phyloP scores from a whole-genome alignment of 2,329 filamentous ascomycete genomes.

The Colletotrichum sidae region DNA sequence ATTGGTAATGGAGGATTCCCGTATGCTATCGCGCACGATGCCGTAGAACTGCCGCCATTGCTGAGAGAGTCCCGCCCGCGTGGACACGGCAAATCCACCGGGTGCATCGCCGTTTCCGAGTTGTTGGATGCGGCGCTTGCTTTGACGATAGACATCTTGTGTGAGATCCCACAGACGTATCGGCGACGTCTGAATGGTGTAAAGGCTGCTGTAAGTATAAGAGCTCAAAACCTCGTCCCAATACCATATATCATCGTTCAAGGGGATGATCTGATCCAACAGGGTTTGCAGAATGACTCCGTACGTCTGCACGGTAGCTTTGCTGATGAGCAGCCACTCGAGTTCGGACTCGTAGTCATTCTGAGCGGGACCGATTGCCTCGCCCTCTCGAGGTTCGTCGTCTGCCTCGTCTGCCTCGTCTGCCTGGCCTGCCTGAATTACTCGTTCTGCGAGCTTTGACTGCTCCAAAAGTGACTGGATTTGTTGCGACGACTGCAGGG shows the following conservation, averaged over 20 bases:
- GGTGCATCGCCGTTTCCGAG: constrained; percentile 39
- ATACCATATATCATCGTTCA: constrained; percentile 92
- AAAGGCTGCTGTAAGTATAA: constrained; percentile 81
- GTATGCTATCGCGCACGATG: constrained; percentile 80
- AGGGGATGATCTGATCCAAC: constrained; percentile 82
- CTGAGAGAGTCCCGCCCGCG: constrained; percentile 55
- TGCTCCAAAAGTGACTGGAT: constrained; percentile 73
- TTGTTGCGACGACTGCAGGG: constrained; percentile 69
- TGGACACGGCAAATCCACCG: constrained; percentile 49
- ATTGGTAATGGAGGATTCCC: constrained; percentile 76
- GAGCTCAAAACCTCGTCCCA: constrained; percentile 92
- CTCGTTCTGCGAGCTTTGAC: constrained; percentile 61
- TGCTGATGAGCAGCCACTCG: constrained; percentile 91
- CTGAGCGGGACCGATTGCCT: background rate
- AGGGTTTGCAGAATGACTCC: constrained; percentile 82
- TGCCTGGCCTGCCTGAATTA: constrained; percentile 41
- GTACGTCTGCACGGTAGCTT: constrained; percentile 91
- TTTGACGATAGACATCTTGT: constrained; percentile 76
- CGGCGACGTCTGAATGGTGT: constrained; percentile 88
- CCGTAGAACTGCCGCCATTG: constrained; percentile 81
- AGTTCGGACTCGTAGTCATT: constrained; percentile 72
- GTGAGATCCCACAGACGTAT: constrained; percentile 78
- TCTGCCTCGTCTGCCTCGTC: constrained; percentile 40
- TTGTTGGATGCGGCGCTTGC: constrained; percentile 47
- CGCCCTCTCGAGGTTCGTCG: too few relatives aligned